Percentiles rank a stretch among this genome's conserved stretches.
Conservation (phyloP, 1,284 basidiomycete species). For the Cutaneotrichosporon sp. region DNA sequence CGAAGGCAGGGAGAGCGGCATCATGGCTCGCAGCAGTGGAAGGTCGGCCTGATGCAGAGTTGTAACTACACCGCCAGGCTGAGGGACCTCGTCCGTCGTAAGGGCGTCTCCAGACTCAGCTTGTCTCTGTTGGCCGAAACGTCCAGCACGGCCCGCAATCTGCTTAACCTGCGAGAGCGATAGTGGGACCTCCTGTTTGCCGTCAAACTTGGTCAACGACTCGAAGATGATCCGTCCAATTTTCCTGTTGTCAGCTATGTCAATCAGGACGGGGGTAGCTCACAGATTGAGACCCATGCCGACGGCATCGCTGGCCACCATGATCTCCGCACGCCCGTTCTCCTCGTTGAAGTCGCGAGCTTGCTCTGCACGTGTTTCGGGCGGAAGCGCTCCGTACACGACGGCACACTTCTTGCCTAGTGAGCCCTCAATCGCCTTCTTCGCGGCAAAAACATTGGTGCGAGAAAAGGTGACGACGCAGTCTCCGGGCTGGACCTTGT, state of each 20-base stretch:
- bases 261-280: slow-evolving; percentile 42
- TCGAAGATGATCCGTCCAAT: slow-evolving; percentile 88
- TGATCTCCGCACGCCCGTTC: slow-evolving; percentile 69
- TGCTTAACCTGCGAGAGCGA: slow-evolving; percentile 85
- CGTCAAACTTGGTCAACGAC: slow-evolving; percentile 68
- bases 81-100: slow-evolving; percentile 33
- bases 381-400: slow-evolving; percentile 83
- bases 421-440: slow-evolving; percentile 63
- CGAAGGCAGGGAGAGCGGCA: slow-evolving; percentile 50
- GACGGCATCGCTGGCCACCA: slow-evolving; percentile 87
- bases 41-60: slow-evolving; percentile 67
- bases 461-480: slow-evolving; percentile 87
- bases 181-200: slow-evolving; percentile 55
- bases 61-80: slow-evolving; percentile 64
- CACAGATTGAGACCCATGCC: slow-evolving; percentile 96
- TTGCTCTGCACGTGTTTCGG: slow-evolving; percentile 83
- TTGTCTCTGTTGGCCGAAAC: slow-evolving; percentile 65
- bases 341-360: slow-evolving; percentile 81
- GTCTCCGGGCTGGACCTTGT: slow-evolving; percentile 70
- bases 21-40: slow-evolving; percentile 54
- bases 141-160: slow-evolving; percentile 91
- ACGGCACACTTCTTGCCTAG: slow-evolving; percentile 77
- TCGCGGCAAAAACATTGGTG: slow-evolving; percentile 70
- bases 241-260: slow-evolving; percentile 57
- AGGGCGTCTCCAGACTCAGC: not conserved